phyloP scores from a whole-genome alignment of 2,329 filamentous ascomycete species.

The Zasmidium angulare region DNA sequence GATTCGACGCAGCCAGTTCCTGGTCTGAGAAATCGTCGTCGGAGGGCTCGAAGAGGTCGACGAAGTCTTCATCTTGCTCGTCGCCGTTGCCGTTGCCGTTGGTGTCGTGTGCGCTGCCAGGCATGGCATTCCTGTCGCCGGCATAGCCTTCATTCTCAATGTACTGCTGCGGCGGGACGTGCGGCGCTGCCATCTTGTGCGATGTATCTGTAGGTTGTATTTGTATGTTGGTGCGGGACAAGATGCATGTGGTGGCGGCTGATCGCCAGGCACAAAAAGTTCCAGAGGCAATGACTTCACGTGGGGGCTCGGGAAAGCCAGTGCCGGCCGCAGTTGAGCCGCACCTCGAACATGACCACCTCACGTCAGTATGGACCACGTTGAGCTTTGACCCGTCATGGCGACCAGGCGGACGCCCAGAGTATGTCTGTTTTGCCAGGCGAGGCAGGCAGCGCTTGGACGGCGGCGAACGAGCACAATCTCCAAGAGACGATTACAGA shows the following conservation, averaged over 20 bases:
- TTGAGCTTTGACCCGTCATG: conserved; percentile 13
- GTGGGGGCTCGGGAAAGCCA: conserved; percentile 3
- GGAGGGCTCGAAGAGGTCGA: conserved; percentile 52
- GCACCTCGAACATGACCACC: not conserved
- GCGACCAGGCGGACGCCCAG: conserved; percentile 20
- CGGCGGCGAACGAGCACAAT: conserved; percentile 18
- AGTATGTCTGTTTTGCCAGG: conserved; percentile 26
- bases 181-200: conserved; percentile 18
- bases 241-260: not conserved
- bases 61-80: conserved; percentile 46
- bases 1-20: conserved; percentile 57
- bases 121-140: conserved; percentile 25
- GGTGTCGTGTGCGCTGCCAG: conserved; percentile 26
- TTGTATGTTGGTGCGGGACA: not conserved
- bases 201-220: not conserved
- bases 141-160: conserved; percentile 36
- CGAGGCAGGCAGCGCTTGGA: conserved; percentile 15
- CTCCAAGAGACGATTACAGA: conserved; percentile 16
- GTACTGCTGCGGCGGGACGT: conserved; percentile 31
- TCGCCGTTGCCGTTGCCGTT: conserved; percentile 24
- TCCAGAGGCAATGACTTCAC: conserved; percentile 6
- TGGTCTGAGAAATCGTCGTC: conserved; percentile 58
- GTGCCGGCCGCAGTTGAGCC: conserved; percentile 4
- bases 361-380: not conserved
- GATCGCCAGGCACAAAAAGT: conserved; percentile 15